Conservation (phyloP, 176 grass and related monocot genomes). For the Oryza nivara region DNA sequence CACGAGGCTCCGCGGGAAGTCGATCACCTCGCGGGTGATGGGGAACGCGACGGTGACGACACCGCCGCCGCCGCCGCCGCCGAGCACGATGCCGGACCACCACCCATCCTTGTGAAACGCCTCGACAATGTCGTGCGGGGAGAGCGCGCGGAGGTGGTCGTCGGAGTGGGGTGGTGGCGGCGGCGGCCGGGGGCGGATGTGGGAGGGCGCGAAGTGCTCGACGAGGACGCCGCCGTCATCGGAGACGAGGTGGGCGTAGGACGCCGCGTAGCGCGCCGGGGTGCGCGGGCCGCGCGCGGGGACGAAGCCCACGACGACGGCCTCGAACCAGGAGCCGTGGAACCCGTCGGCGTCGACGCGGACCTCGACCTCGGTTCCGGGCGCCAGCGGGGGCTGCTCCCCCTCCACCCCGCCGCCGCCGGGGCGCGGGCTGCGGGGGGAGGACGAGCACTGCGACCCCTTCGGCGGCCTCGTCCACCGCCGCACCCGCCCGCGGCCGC, state of each 20-base stretch:
- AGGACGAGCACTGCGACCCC: too few species aligned
- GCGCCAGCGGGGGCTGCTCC: not conserved
- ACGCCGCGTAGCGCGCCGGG: constrained; percentile 40
- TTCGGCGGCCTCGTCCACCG: not conserved
- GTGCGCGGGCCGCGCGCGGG: constrained; percentile 3
- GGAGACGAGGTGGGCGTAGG: constrained; percentile 53
- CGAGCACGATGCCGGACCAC: constrained; percentile 65
- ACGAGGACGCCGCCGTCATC: constrained; percentile 47
- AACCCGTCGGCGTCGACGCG: constrained; percentile 64
- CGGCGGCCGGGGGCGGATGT: constrained; percentile 42
- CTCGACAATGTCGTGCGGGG: constrained; percentile 56
- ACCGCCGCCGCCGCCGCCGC: not conserved
- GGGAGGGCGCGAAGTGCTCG: constrained; percentile 46
- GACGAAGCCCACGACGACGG: constrained; percentile 39
- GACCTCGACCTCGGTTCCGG: constrained; percentile 60
- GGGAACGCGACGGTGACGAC: constrained; percentile 56
- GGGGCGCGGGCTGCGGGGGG: not conserved
- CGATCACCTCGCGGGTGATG: constrained; percentile 57
- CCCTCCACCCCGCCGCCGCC: too few species aligned
- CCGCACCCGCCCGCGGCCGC: not conserved
- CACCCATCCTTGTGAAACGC: constrained; percentile 78
- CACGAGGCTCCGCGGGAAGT: constrained; percentile 35
- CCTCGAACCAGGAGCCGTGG: constrained; percentile 77
- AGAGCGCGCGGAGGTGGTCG: not conserved
- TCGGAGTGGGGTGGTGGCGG: not conserved